Evolutionary conservation across 2,329 filamentous ascomycete species (phyloP), one percentile per base, ranked within the genome.

Genomic region (Xylariaceae sp.): DNA sequence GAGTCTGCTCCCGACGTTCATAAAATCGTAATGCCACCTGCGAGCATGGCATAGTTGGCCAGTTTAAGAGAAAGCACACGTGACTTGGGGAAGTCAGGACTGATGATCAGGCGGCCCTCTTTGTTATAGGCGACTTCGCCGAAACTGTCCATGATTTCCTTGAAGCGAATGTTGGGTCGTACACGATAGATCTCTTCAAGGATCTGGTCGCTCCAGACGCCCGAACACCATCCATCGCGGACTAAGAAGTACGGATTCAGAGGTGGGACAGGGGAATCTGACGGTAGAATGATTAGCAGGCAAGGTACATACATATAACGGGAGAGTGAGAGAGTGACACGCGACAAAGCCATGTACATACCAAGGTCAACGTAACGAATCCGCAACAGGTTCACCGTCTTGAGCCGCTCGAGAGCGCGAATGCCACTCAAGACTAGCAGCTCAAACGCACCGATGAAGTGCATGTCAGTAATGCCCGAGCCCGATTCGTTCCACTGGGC

Each of bases 291-390:
- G 17, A 51, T 70, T 39, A 66, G 68, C 52, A 58, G 10, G 4
- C 11, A 34, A 53, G 10, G 18, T 13, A 49, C 6, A 15, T 9
- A 30, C n/a, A 49, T 9, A n/a, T 8, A 13, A 47, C 15, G 15
- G 11, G 18, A 18, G 37, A 41, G 23, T 30, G 23, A 2, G 17
- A 18, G 17, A 18, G 17, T 11, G 41, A 30, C 23, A 30, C 23
- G 23, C 23, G 23, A n/a, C 13, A 13, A 35, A 18, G 30, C 51
- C 5, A 39, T 13, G 35, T 18, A 72, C 77, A 65, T 77, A 86
- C 84, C 80, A 4, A 91, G 77, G 72, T 91, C 88, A 56, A 91
- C 86, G 67, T 89, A 91, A 57, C 88, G 84, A 67, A 91, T 89
- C 59, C 88, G 80, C 63, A 92, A 72, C 70, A 85, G 84, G 50